A percentile compares a stretch with the other conserved stretches of the same genome.
These are phyloP conservation scores for Colletotrichum melonis DNA, from an alignment of 2,329 filamentous ascomycete genomes.

Conservation along the genomic window DNA sequence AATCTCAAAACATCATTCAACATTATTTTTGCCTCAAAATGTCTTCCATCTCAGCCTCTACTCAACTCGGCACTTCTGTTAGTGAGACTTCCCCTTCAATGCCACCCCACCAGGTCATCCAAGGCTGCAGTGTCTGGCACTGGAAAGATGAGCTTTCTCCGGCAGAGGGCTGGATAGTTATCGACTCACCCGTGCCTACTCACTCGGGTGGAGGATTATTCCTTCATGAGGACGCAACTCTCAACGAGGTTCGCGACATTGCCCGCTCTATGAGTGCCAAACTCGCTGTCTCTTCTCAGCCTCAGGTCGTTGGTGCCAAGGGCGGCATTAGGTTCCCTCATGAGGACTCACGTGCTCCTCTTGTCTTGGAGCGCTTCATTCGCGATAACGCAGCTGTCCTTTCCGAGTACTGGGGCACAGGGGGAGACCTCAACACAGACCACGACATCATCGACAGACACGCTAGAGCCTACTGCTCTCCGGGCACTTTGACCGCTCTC, in stretches of 20 bases:
- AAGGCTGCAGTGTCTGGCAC: not conserved
- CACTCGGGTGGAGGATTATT: not conserved
- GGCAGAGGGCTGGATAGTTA: not conserved
- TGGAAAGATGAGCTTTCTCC: not conserved
- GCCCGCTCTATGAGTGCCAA: conserved; percentile 1
- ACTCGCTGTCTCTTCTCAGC: not conserved
- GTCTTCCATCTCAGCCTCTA: not conserved
- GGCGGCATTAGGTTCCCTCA: not conserved
- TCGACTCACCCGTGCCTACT: not conserved
- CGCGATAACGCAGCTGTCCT: not conserved
- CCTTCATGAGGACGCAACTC: not conserved
- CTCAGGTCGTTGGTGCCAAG: not conserved
- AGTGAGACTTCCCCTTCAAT: not conserved
- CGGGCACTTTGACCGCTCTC: not conserved
- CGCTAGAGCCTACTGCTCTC: not conserved
- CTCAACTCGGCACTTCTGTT: not conserved
- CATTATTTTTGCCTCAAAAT: not conserved
- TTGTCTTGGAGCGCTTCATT: not conserved
- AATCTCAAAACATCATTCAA: not conserved
- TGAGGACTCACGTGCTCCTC: not conserved
- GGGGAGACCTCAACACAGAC: not conserved
- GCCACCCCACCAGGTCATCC: not conserved
- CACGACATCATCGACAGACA: not conserved
- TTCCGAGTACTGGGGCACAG: not conserved
- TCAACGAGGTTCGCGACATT: not conserved